A percentile compares a stretch with the other conserved stretches of the same genome.
phyloP scores from a whole-genome alignment of 2,329 filamentous ascomycete species.

The Alternaria sp. region DNA sequence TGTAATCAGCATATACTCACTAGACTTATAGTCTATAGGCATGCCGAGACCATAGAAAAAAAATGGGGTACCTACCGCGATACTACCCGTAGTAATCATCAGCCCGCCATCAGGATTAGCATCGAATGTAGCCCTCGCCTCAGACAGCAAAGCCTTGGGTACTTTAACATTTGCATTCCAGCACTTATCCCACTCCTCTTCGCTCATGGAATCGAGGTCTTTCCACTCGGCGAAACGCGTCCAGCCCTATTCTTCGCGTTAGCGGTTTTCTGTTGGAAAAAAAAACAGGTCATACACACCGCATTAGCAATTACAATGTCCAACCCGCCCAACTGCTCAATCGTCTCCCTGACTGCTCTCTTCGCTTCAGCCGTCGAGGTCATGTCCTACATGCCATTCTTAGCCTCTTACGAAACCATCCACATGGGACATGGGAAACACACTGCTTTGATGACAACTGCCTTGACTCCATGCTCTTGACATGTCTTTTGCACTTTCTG shows the following conservation, averaged over 20 bases:
- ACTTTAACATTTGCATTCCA: slow-evolving; percentile 69
- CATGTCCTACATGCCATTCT: slow-evolving; percentile 61
- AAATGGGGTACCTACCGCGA: slow-evolving; percentile 59
- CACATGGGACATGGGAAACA: slow-evolving; percentile 31
- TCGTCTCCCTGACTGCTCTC: slow-evolving; percentile 66
- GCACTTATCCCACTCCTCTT: slow-evolving; percentile 72
- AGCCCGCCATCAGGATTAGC: slow-evolving; percentile 69
- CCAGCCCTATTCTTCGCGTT: slow-evolving; percentile 60
- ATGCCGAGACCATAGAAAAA: neutral
- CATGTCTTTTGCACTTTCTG: slow-evolving; percentile 66
- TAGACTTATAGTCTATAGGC: neutral
- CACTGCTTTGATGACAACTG: slow-evolving; percentile 68
- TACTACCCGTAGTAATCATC: slow-evolving; percentile 69
- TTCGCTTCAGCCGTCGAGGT: slow-evolving; percentile 66
- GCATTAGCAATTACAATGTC: slow-evolving; percentile 82
- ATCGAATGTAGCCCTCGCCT: slow-evolving; percentile 67
- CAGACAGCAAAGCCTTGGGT: slow-evolving; percentile 61
- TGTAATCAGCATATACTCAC: neutral
- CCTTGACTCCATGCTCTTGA: slow-evolving; percentile 60
- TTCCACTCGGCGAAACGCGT: slow-evolving; percentile 66
- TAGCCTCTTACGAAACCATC: neutral
- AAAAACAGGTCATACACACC: slow-evolving; percentile 49
- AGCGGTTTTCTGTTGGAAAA: neutral
- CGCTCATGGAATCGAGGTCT: slow-evolving; percentile 65
- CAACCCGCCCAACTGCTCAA: slow-evolving; percentile 70